Conservation (phyloP, 176 grass and related monocot genomes). For the Cenchrus purpureus region DNA sequence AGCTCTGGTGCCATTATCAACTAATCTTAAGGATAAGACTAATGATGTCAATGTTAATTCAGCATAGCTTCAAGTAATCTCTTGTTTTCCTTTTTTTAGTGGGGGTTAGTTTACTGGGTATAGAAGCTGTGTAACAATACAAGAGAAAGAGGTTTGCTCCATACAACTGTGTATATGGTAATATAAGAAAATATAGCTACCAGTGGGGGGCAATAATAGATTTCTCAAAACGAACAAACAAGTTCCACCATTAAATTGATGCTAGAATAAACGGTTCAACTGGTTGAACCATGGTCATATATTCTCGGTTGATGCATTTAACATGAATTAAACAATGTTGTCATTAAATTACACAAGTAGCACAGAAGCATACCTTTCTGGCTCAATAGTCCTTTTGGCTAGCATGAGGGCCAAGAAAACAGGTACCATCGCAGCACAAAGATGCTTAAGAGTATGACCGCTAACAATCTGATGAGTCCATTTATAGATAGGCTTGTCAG, state of each 20-base stretch:
- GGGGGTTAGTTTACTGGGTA: too few species aligned
- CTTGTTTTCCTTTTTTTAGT: too few species aligned
- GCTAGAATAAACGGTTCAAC: not conserved
- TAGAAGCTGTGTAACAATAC: too few species aligned
- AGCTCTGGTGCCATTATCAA: too few species aligned
- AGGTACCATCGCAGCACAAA: slow-evolving; percentile 92
- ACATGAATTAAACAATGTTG: not conserved
- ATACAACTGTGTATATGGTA: too few species aligned
- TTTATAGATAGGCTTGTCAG: slow-evolving; percentile 75
- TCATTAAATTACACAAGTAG: not conserved
- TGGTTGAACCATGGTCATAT: not conserved
- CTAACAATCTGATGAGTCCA: slow-evolving; percentile 72
- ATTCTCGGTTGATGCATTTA: not conserved
- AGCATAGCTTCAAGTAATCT: too few species aligned
- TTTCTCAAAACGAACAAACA: not conserved
- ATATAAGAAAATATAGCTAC: not conserved
- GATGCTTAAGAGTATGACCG: slow-evolving; percentile 90
- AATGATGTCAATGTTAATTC: too few species aligned
- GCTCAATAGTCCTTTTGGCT: slow-evolving; percentile 80
- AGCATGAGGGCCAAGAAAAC: slow-evolving; percentile 91
- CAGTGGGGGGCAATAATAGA: not conserved
- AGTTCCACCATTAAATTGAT: not conserved
- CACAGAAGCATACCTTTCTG: slow-evolving; percentile 60
- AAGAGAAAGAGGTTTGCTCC: too few species aligned
- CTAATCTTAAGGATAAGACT: too few species aligned